Base-by-base conservation (phyloP, 2,329 filamentous ascomycete genomes). In the Diplodia corticola region DNA sequence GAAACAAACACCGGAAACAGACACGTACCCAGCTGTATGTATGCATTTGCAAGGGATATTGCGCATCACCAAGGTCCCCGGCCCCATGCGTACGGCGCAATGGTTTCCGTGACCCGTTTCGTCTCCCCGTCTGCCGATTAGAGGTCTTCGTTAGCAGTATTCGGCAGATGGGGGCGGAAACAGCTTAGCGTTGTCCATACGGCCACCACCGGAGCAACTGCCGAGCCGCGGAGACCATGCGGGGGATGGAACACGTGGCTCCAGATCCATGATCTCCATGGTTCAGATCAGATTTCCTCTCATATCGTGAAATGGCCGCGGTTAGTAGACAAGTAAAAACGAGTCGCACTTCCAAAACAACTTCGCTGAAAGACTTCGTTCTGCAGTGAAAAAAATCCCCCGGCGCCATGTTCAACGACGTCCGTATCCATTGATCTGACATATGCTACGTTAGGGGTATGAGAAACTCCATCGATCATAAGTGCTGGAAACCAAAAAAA, bases 361-460 rank as follows among this genome's bases (percentile, higher is more conserved):
- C 9, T 37, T 61, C 15, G 17, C 57, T 26, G 17, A 30, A 33
- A 44, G 37, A 28, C 54, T 15, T 24, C 26, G 26, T 33, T 30
- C 17, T n/a, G 20, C 35, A 15, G 37, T 48, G 35, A 49, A 49
- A 54, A 54, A 30, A 30, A 33, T 35, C 26, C 57, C 57, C 40
- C 24, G 44, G 48, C 57, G 57, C 57, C 44, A 20, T 49, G 44
- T 50, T 49, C 57, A 33, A 49, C 44, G 44, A 61, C 57, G 57
- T 61, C 57, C 40, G 26, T 49, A 61, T 61, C 40, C 26, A 61
- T 61, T 61, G 40, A 40, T 61, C 57, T 61, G 57, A 61, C 57
- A 61, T 61, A 61, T 61, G 44, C 57, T 61, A 35, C 57, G 49
- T 61, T 49, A 61, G 57, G 57, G 57, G 57, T 61, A 61, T 61